Evolutionary conservation across 257 asterid genomes (phyloP), one percentile per base, ranked within the genome.

Genomic region (Forsythia viridissima): DNA sequence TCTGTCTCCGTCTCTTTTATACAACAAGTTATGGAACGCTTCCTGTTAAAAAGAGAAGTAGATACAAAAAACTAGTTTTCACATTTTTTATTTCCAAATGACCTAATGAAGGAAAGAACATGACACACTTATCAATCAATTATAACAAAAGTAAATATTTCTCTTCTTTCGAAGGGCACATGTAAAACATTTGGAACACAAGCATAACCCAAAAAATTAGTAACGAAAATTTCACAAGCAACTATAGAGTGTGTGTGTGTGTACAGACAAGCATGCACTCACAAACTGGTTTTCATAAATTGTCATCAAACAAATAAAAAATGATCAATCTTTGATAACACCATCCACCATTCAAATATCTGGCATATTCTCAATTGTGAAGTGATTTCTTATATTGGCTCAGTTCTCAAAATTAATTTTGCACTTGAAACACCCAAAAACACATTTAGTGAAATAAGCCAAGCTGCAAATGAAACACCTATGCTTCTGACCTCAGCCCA

Each of bases 1-100:
- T 83, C 99, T 89, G 74, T 85, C 84, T 78, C 99, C 99, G 44
- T 85, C 91, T 92, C 92, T 85, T 85, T 95, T 95, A 82, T 95
- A 85, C 88, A 95, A 89, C 86, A 95, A 79, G 77, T 85, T 85
- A 76, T 89, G 94, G 81, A 90, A 95, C 15, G 93, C 87, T 78
- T 89, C 97, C 99, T 95, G 83, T 76, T 48, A 73, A 37, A 70
- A 65, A n/a, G 15, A 79, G n/a, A 43, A 69, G 39, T 13, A 39
- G 8, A 9, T 46, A 38, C 3, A 52, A 78, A 73, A 36, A 74
- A 13, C 34, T 59, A 6, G 20, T 20, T 18, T 72, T 51, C 30
- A 12, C 3, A 70, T 30, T 71, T 73, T 15, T 7, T 0, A 48
- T 80, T 63, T 74, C 57, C 16, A 75, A 51, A 36, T 48, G 44